Evolutionary conservation across 2,329 filamentous ascomycete species (phyloP).

Genomic region (Arthrobotrys conoides): DNA sequence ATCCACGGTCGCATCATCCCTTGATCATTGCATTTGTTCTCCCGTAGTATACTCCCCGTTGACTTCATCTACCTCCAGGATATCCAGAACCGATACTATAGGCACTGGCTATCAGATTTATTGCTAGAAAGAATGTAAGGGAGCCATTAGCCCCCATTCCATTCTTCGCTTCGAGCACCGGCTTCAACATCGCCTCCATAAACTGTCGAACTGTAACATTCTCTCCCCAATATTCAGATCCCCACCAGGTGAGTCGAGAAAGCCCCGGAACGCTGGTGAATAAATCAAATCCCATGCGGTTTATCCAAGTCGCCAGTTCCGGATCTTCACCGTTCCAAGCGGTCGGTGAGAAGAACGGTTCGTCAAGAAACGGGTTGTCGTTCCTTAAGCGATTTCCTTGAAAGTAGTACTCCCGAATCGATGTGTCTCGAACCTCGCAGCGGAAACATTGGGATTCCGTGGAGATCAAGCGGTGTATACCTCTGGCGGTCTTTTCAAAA

Average conservation of each 20-base stretch:
- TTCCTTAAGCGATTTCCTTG: not conserved
- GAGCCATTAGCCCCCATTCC: not conserved
- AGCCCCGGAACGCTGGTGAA: not conserved
- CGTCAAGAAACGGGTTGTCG: slow-evolving; percentile 15
- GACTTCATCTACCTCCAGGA: no score
- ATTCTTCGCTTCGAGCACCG: slow-evolving; percentile 3
- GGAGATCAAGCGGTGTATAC: slow-evolving; percentile 16
- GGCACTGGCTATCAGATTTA: not conserved
- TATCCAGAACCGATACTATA: not conserved
- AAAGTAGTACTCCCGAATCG: slow-evolving; percentile 3
- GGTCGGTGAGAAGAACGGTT: slow-evolving; percentile 8
- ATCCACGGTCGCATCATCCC: no score
- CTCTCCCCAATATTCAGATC: slow-evolving; percentile 3
- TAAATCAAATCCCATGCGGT: not conserved
- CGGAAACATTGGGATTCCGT: not conserved
- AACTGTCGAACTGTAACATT: slow-evolving; percentile 25
- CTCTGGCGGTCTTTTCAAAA: not conserved
- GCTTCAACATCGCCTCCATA: slow-evolving; percentile 18
- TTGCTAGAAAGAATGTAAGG: not conserved
- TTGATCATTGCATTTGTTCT: no score
- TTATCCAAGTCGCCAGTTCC: not conserved
- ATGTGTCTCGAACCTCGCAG: not conserved
- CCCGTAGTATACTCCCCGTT: no score
- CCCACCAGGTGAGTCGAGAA: slow-evolving; percentile 8
- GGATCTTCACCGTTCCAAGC: slow-evolving; percentile 16